These are phyloP conservation scores for Amanita jacksonii DNA, from an alignment of 768 basidiomycete genomes.

Conservation along the genomic window DNA sequence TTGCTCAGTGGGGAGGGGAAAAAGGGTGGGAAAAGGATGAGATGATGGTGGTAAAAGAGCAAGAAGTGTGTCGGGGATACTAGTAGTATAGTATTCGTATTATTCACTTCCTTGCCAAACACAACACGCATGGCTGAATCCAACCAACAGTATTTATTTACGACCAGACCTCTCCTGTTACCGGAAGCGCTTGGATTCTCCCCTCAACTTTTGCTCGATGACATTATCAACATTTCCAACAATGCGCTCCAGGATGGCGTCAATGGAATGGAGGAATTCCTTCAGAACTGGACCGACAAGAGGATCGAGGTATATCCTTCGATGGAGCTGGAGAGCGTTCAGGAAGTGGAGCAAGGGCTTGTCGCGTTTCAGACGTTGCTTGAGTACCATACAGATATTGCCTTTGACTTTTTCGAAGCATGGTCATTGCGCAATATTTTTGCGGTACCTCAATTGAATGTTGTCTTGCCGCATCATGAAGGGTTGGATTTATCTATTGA, in stretches of 20 bases:
- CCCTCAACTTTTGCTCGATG: constrained; percentile 77
- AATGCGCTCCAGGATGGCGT: constrained; percentile 71
- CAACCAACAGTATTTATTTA: background rate
- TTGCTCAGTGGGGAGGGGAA: no score
- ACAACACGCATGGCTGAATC: background rate
- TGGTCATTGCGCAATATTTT: constrained; percentile 90
- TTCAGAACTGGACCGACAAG: constrained; percentile 64
- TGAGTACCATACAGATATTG: constrained; percentile 81
- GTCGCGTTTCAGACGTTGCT: constrained; percentile 84
- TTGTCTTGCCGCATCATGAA: constrained; percentile 71
- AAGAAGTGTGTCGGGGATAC: background rate
- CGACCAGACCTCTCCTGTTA: constrained; percentile 38
- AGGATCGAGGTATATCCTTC: constrained; percentile 18
- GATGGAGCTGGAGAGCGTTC: constrained; percentile 44
- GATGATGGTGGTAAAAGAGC: no score
- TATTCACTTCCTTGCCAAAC: background rate
- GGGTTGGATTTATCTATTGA: constrained; percentile 56
- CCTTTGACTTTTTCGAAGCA: constrained; percentile 86
- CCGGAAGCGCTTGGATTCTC: constrained; percentile 77
- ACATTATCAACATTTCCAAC: constrained; percentile 77
- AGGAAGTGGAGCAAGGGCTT: constrained; percentile 71
- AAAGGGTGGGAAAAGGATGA: no score
- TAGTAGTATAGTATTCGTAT: no score
- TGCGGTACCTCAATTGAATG: constrained; percentile 56
- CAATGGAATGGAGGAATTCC: constrained; percentile 71